Conservation (phyloP, 768 basidiomycete species). For the Rhodocollybia butyracea region DNA sequence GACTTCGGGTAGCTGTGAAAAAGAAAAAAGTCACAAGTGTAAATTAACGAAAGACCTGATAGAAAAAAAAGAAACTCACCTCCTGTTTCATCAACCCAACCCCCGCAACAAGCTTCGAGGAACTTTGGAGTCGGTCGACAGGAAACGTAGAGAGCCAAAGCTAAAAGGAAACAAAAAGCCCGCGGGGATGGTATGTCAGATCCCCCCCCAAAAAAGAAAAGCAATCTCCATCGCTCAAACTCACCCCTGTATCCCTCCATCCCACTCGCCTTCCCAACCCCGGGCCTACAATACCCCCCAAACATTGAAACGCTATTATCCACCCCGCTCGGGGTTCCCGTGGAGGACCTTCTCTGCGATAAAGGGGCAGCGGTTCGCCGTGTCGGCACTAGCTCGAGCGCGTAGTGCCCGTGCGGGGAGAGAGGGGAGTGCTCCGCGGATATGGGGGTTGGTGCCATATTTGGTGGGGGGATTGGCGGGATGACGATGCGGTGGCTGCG, state of each 20-base stretch:
- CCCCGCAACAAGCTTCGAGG: conserved; percentile 89
- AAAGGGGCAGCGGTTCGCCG: conserved; percentile 92
- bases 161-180: conserved; percentile 32
- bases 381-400: conserved; percentile 68
- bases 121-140: conserved; percentile 91
- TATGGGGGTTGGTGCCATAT: no score
- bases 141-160: conserved; percentile 86
- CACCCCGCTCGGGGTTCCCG: conserved; percentile 94
- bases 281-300: conserved; percentile 88
- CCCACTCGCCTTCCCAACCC: conserved; percentile 73
- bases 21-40: background rate
- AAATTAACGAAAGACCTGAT: background rate
- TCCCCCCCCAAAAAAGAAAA: background rate
- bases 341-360: conserved; percentile 94
- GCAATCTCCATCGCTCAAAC: conserved; percentile 21
- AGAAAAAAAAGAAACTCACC: conserved; percentile 33
- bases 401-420: conserved; percentile 62
- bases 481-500: conserved; percentile 66
- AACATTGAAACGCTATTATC: conserved; percentile 94
- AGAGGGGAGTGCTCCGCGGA: conserved; percentile 55
- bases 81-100: conserved; percentile 69
- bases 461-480: conserved; percentile 49
- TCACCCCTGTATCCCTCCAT: conserved; percentile 88
- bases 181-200: conserved; percentile 1
- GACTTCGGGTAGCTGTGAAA: conserved; percentile 72